Evolutionary conservation across 345 rosid species (phyloP), one percentile per base, ranked within the genome.

Genomic region (Luvunga scandens): DNA sequence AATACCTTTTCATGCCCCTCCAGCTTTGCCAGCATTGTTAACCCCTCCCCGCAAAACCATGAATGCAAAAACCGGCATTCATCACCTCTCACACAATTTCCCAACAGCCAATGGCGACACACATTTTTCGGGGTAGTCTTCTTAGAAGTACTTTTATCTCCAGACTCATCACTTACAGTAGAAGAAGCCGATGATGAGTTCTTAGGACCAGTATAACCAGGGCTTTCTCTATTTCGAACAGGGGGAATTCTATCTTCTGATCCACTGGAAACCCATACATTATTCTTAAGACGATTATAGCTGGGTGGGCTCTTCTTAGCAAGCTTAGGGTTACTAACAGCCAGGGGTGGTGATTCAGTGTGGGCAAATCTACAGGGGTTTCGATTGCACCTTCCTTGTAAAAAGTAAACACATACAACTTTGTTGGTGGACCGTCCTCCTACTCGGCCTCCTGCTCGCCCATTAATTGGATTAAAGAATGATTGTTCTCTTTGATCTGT

Each of bases 1-100:
- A 59, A 45, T 78, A 84, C 86, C 86, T 83, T 77, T 21, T 69
- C 56, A 8, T 87, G 90, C 13, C 85, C 84, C 12, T 55, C 71
- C 50, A 87, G 90, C 31, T 73, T 80, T 25, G 85, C 80, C 70
- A 85, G 61, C 82, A 85, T 65, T 5, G 75, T 28, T 60, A 87
- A 79, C 16, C 81, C 86, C 31, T 75, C 73, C 42, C 86, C 79
- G 0, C 12, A 36, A 71, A 14, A 85, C 88, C 85, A 75, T 2
- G 83, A 65, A 63, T 83, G 85, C 75, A 79, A 24, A 63, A 78
- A 81, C 42, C 9, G 79, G 75, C 89, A 86, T 31, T 56, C 38
- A 64, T 77, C 84, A 65, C 84, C 85, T 67, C 77, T 66, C 22
- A 42, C 79, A 56, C 87, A 86, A 57, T 60, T 80, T 34, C 79